Base-by-base conservation (phyloP, 305 asterid species). In the Solanum hybrid region DNA sequence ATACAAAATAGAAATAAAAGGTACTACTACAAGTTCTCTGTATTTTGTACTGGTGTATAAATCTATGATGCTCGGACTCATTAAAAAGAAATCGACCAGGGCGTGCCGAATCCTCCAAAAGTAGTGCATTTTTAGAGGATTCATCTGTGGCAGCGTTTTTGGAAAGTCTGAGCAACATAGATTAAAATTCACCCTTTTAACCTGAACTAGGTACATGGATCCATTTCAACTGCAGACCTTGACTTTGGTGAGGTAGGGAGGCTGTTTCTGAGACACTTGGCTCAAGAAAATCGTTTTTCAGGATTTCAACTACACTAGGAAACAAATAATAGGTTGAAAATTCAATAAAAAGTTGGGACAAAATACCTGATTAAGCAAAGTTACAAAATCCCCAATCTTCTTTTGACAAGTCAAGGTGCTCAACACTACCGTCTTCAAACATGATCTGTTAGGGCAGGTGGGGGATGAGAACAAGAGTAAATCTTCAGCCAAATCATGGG, bases 351-450 rank as follows among this genome's bases (percentile, higher is more conserved):
- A 42, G 73, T 51, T 51, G 87, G 75, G 42, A 84, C 42, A 84
- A 46, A 66, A 17, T 91, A 93, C 98, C 96, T 92, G 93, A 90
- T 76, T 90, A 89, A 77, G 88, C 90, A 92, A 89, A 88, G 89
- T 92, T 91, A 91, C 96, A 95, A 79, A 94, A 93, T 89, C 94
- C 97, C 99, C 99, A 96, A 60, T 94, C 95, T 92, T 92, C 96
- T 92, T 94, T 93, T 75, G 99, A 94, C 93, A 97, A 90, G 94
- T 97, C 98, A 86, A 95, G 89, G 79, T 93, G 90, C 86, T 96
- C 97, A 4, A 93, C 87, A 78, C 87, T 90, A 89, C 99, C 99
- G 71, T 96, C 98, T 90, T 95, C 99, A 91, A 95, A 97, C 97
- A 96, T 92, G 92, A 97, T 92, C 99, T 96, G 97, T 38, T 80